Evolutionary conservation across 2,329 filamentous ascomycete species (phyloP).

Genomic region (Colletotrichum liriopes): DNA sequence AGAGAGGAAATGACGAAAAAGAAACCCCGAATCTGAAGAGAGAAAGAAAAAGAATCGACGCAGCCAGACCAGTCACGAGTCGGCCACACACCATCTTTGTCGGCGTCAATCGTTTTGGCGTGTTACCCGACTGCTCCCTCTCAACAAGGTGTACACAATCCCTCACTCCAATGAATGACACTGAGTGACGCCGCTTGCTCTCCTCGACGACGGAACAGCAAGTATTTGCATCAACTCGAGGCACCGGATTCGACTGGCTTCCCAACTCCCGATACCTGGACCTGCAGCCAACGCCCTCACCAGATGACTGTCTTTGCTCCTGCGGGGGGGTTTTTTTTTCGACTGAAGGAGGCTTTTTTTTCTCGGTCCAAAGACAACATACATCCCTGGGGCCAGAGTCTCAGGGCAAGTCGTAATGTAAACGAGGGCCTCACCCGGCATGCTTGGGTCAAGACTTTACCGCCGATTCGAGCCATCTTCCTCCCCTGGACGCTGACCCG

Average conservation of each 20-base stretch:
- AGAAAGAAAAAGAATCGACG: constrained; percentile 13
- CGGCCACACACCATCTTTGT: constrained; percentile 1
- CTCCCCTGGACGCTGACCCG: neutral
- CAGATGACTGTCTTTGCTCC: neutral
- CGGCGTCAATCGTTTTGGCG: constrained; percentile 7
- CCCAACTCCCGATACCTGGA: neutral
- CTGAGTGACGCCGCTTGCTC: neutral
- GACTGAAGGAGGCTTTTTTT: too few relatives aligned
- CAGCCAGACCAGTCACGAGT: neutral
- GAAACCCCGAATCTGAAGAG: constrained; percentile 27
- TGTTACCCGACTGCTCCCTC: constrained; percentile 23
- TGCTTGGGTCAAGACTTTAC: constrained; percentile 1
- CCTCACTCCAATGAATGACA: neutral
- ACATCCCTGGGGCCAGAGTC: neutral
- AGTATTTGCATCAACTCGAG: neutral
- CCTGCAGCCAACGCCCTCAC: neutral
- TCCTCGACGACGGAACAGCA: constrained; percentile 1
- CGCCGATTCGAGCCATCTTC: constrained; percentile 10
- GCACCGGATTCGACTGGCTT: too few relatives aligned
- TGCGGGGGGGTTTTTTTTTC: too few relatives aligned
- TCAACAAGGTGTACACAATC: neutral
- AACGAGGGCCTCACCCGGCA: neutral
- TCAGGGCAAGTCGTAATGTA: constrained; percentile 5
- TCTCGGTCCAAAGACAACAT: neutral
- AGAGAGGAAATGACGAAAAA: constrained; percentile 25